A percentile compares a stretch with the other conserved stretches of the same genome.
Evolutionary conservation across 768 basidiomycete species (phyloP).

Genomic region (Dacryopinax primogenitus): DNA sequence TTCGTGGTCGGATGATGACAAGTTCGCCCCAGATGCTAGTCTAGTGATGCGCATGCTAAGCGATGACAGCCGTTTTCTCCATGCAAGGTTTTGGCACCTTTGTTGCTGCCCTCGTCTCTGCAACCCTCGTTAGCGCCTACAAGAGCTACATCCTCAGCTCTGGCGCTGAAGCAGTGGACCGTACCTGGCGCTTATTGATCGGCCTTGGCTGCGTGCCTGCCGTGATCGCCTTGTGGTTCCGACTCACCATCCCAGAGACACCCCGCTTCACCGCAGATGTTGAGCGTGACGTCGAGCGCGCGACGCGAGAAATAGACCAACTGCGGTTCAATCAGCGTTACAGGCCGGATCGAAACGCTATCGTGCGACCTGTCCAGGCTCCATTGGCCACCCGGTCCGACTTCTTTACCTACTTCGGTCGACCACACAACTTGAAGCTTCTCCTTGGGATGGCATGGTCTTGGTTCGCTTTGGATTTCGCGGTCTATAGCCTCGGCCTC

Average conservation of each 20-base stretch:
- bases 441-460: constrained; percentile 66
- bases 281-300: constrained; percentile 16
- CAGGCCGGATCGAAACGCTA: constrained; percentile 29
- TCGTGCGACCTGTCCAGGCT: constrained; percentile 46
- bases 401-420: constrained; percentile 48
- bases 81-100: constrained; percentile 17
- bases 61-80: constrained; percentile 17
- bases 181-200: constrained; percentile 17
- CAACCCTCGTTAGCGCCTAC: constrained; percentile 9
- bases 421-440: constrained; percentile 68
- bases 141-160: background rate
- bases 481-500: constrained; percentile 79
- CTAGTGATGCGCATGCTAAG: background rate
- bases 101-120: constrained; percentile 6
- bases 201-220: constrained; percentile 19
- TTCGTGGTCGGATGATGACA: constrained; percentile 20
- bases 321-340: background rate
- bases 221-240: constrained; percentile 25
- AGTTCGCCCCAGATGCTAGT: background rate
- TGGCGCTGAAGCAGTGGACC: constrained; percentile 13
- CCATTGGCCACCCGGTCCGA: constrained; percentile 58
- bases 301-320: background rate
- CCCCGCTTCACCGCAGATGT: constrained; percentile 19
- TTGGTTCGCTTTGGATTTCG: constrained; percentile 84
- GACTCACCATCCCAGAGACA: constrained; percentile 21